Evolutionary conservation across 148 eudicot genomes (phyloP), one percentile per base, ranked within the genome.

Genomic region (Polygonum aviculare): DNA sequence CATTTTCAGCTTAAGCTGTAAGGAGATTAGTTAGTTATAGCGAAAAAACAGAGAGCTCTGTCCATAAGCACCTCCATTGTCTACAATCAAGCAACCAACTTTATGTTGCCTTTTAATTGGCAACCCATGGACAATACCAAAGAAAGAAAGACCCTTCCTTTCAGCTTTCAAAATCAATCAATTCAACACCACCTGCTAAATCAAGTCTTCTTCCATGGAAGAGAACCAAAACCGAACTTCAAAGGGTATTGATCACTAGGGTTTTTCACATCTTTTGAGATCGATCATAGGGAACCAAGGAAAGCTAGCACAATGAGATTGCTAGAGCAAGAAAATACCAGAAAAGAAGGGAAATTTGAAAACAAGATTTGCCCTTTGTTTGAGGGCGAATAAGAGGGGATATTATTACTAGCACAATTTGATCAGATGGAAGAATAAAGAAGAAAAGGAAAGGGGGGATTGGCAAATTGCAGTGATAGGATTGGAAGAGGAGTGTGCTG

Each of bases 1-100:
- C 35, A 47, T 75, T 62, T 73, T 75, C 71, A 19, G 45, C 50
- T 36, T 18, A 71, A 76, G 50, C 79, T 36, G 44, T 62, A 70
- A 31, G 40, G 70, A 63, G 6, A 14, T 57, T 74, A 82, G 79
- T 83, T 86, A 26, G 31, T 26, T 26, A 1, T 26, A 26, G 88
- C 83, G 86, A 75, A 85, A 79, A 50, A 80, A 65, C 76, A 81
- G 78, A 80, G 80, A 26, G 31, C 74, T 79, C 84, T 65, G 77
- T 78, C 86, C 84, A 82, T 83, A 86, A 83, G 78, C 79, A 85
- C 77, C 85, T 82, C 86, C 89, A 85, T 85, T 80, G 79, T 76
- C 83, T 80, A 50, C 48, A 81, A 73, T 81, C 88, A 87, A 88
- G 21, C 74, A 44, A n/a, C 18, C 74, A 45, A 71, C 9, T 45